These are phyloP conservation scores for Rhododendron simsii DNA, from an alignment of 148 eudicot species.

Conservation along the genomic window DNA sequence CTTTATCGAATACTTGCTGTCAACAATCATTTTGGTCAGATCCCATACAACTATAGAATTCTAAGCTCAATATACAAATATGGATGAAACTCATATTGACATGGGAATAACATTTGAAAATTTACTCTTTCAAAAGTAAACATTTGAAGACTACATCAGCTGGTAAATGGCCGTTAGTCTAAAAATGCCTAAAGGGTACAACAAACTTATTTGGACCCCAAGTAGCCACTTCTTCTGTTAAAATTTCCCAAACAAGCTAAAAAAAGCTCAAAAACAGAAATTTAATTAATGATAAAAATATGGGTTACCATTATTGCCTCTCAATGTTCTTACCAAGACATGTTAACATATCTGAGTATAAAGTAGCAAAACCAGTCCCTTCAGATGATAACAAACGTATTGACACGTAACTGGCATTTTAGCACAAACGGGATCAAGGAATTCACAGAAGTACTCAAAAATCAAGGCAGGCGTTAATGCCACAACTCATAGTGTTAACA, in stretches of 20 bases:
- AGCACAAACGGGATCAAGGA: not conserved
- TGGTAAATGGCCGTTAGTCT: not conserved
- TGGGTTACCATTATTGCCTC: not conserved
- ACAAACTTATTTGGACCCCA: not conserved
- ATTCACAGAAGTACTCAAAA: not conserved
- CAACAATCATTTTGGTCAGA: constrained; percentile 7
- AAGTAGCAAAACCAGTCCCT: not conserved
- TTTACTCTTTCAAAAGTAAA: not conserved
- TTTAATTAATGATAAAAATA: not conserved
- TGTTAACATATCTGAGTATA: not conserved
- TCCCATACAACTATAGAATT: not conserved
- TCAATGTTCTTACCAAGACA: not conserved
- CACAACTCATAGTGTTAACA: not conserved
- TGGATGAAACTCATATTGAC: not conserved
- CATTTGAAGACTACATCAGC: not conserved
- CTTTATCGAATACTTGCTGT: constrained; percentile 73
- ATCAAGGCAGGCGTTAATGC: not conserved
- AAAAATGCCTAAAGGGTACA: not conserved
- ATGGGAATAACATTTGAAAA: not conserved
- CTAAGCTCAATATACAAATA: not conserved
- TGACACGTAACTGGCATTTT: not conserved
- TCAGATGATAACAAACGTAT: not conserved
- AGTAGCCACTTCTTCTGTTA: not conserved
- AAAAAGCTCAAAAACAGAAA: not conserved
- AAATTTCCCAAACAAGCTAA: not conserved